Base-by-base conservation (phyloP, 148 eudicot species). In the Rhododendron williamsianum region DNA sequence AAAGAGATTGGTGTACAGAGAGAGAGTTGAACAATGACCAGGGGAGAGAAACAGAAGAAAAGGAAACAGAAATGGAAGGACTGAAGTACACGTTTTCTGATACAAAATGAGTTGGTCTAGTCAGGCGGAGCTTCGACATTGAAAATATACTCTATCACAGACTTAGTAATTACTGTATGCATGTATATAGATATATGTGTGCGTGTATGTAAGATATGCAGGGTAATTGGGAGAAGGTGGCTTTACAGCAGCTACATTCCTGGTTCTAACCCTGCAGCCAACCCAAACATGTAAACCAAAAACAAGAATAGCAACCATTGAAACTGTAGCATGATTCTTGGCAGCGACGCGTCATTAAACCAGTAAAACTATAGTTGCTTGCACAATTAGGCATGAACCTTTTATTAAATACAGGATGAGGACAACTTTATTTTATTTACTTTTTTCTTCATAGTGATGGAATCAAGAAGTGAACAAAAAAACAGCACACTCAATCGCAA, bases 311-410 rank as follows among this genome's bases (percentile, higher is more conserved):
- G 35, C 33, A 67, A 27, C 36, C 36, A 69, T 27, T 11, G 5
- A 19, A 76, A 76, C 79, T 7, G 49, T 76, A 35, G 43, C 43
- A 35, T 35, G 78, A 33, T 41, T 33, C 46, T 36, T 74, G 78
- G 46, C 23, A 74, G 18, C 3, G 0, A 74, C 21, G 11, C 9
- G 8, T 16, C 79, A 41, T 38, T 41, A 76, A 38, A 38, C 79
- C 25, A 76, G 11, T 76, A 76, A 41, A 76, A 76, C 11, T 8
- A 16, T 38, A 35, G 46, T 35, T 25, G 27, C 65, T 49, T 36
- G 73, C 49, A 52, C 46, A 18, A 83, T 8, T 73, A 73, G 71
- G 85, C 71, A 72, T 38, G 36, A 73, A 46, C 56, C 79, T 49
- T 19, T 19, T 27, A 83, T 58, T 82, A 48, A 41, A 45, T n/a